phyloP scores from a whole-genome alignment of 441 rosid genomes.

The Pelargonium myrrhifolium region DNA sequence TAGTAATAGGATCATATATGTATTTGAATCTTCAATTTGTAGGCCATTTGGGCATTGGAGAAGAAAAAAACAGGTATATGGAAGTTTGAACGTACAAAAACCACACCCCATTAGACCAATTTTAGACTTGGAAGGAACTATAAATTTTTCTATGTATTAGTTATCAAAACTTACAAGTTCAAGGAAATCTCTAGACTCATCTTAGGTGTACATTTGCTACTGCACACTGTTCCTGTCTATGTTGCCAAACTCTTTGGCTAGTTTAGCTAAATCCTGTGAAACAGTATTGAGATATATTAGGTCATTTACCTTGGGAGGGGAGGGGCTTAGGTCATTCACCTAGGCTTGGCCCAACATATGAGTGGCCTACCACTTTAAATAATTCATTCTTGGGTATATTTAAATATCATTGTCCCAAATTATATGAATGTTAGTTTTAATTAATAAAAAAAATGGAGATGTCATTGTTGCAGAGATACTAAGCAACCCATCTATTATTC shows the following conservation, averaged over 20 bases:
- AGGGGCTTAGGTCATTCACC: not conserved
- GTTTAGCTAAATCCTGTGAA: too few species aligned
- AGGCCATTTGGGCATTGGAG: constrained; percentile 16
- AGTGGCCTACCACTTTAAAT: not conserved
- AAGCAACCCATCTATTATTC: constrained; percentile 33
- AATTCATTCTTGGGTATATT: not conserved
- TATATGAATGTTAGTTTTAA: constrained; percentile 1
- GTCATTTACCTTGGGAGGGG: too few species aligned
- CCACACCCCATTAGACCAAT: constrained; percentile 7
- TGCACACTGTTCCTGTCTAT: too few species aligned
- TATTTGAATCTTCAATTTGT: constrained; percentile 27
- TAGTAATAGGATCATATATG: constrained; percentile 24
- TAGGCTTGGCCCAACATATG: not conserved
- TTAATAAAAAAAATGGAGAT: constrained; percentile 13
- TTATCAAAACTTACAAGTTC: not conserved
- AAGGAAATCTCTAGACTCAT: not conserved
- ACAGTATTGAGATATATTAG: too few species aligned
- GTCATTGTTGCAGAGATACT: constrained; percentile 56
- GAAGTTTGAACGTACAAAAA: constrained; percentile 7
- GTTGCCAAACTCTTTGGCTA: too few species aligned
- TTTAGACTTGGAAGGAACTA: constrained; percentile 16
- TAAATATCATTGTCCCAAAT: not conserved
- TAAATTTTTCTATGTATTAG: not conserved
- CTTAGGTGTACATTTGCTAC: too few species aligned
- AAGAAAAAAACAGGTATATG: constrained; percentile 1